A percentile compares a stretch with the other conserved stretches of the same genome.
phyloP scores from a whole-genome alignment of 2,329 filamentous ascomycete species.

The Acrodontium crateriforme region DNA sequence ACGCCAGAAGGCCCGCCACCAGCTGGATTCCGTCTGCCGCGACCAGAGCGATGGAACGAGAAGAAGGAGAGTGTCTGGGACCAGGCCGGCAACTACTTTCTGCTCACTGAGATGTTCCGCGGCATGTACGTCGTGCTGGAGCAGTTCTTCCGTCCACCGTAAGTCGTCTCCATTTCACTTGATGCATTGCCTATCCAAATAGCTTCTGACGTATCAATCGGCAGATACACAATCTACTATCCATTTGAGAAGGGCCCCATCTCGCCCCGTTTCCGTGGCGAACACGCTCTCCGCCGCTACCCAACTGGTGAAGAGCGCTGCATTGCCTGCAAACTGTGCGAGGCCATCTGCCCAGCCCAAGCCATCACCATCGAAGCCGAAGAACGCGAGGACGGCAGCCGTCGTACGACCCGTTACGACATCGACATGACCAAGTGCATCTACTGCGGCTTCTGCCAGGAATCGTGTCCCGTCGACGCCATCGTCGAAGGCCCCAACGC shows the following conservation, averaged over 20 bases:
- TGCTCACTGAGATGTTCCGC: slow-evolving; percentile 87
- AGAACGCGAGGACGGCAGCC: slow-evolving; percentile 88
- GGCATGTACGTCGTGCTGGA: slow-evolving; percentile 97
- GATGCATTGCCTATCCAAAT: neutral
- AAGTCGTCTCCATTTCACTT: slow-evolving; percentile 40
- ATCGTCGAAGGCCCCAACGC: slow-evolving; percentile 67
- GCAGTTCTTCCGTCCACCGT: slow-evolving; percentile 97
- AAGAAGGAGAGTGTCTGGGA: slow-evolving; percentile 64
- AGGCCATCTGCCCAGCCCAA: slow-evolving; percentile 94
- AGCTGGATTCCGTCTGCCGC: slow-evolving; percentile 63
- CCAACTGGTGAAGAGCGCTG: slow-evolving; percentile 96
- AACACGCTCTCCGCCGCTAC: slow-evolving; percentile 92
- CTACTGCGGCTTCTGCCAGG: slow-evolving; percentile 98
- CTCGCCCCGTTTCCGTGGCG: slow-evolving; percentile 92
- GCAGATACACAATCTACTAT: slow-evolving; percentile 93
- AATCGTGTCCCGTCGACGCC: slow-evolving; percentile 95
- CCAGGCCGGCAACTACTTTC: slow-evolving; percentile 82
- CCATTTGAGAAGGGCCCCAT: slow-evolving; percentile 99
- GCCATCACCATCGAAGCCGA: slow-evolving; percentile 99
- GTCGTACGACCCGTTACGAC: slow-evolving; percentile 92
- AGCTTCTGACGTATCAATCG: slow-evolving; percentile 4
- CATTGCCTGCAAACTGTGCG: slow-evolving; percentile 99
- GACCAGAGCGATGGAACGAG: slow-evolving; percentile 66
- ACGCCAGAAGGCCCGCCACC: slow-evolving; percentile 65
- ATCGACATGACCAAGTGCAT: slow-evolving; percentile 99